These are phyloP conservation scores for Neonectria ditissima DNA, from an alignment of 2,329 filamentous ascomycete genomes.

Conservation along the genomic window DNA sequence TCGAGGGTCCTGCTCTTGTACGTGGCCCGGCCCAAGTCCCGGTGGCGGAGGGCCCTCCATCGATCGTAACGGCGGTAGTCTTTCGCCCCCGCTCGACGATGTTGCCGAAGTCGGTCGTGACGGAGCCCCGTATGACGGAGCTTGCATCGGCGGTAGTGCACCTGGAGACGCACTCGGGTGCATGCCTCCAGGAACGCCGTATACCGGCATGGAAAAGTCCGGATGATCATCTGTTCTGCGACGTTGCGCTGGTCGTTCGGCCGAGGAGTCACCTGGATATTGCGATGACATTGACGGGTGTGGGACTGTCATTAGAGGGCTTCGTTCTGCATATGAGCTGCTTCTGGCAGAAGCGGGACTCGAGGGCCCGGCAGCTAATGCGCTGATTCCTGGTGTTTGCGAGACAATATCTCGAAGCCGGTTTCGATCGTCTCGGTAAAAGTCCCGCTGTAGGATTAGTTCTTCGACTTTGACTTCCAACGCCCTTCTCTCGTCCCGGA, in stretches of 20 bases:
- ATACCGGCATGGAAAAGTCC: slow-evolving; percentile 56
- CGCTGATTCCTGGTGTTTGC: slow-evolving; percentile 67
- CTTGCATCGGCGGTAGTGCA: slow-evolving; percentile 57
- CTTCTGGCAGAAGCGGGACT: slow-evolving; percentile 59
- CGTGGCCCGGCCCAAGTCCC: slow-evolving; percentile 42
- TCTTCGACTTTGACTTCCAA: slow-evolving; percentile 66
- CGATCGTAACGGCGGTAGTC: slow-evolving; percentile 61
- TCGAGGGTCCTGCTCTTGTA: slow-evolving; percentile 50
- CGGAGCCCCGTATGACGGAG: slow-evolving; percentile 52
- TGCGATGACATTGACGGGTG: slow-evolving; percentile 45
- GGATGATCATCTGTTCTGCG: slow-evolving; percentile 62
- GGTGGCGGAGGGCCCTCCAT: slow-evolving; percentile 54
- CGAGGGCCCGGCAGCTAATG: slow-evolving; percentile 64
- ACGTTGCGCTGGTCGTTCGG: slow-evolving; percentile 60
- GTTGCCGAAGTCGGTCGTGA: slow-evolving; percentile 54
- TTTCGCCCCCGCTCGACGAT: slow-evolving; percentile 54
- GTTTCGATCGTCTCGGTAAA: slow-evolving; percentile 79
- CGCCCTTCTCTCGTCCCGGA: slow-evolving; percentile 77
- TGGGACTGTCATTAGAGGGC: slow-evolving; percentile 48
- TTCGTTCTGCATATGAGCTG: slow-evolving; percentile 54
- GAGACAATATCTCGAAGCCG: slow-evolving; percentile 75
- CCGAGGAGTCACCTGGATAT: slow-evolving; percentile 57
- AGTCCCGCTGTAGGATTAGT: slow-evolving; percentile 73
- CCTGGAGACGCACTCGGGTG: slow-evolving; percentile 49
- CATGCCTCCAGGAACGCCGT: slow-evolving; percentile 48